Percentiles rank a stretch among this genome's conserved stretches.
These are phyloP conservation scores for Nemania sp. DNA, from an alignment of 2,329 filamentous ascomycete genomes.

Conservation along the genomic window DNA sequence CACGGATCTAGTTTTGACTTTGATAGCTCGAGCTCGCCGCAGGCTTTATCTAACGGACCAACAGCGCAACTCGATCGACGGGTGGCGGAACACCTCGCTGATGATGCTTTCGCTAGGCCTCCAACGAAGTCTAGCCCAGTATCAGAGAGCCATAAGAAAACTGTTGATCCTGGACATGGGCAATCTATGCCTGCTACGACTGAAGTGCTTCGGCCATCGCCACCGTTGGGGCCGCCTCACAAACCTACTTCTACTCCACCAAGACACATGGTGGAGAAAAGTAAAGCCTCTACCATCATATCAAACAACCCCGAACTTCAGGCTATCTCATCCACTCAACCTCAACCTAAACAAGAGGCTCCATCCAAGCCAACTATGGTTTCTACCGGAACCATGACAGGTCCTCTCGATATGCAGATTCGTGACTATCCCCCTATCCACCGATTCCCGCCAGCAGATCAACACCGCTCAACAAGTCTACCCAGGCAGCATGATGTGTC, in stretches of 20 bases:
- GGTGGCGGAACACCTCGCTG: slow-evolving; percentile 81
- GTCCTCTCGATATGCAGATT: slow-evolving; percentile 64
- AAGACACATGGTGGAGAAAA: slow-evolving; percentile 61
- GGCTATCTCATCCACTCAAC: slow-evolving; percentile 63
- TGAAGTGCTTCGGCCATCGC: slow-evolving; percentile 50
- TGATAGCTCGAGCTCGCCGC: slow-evolving; percentile 65
- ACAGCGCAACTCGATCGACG: slow-evolving; percentile 71
- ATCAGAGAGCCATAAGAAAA: slow-evolving; percentile 50
- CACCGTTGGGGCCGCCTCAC: slow-evolving; percentile 46
- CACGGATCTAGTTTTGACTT: slow-evolving; percentile 88
- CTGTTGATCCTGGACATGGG: slow-evolving; percentile 49
- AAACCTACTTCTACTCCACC: slow-evolving; percentile 57
- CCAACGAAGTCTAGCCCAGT: slow-evolving; percentile 45
- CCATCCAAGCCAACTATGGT: slow-evolving; percentile 57
- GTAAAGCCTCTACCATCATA: slow-evolving; percentile 73
- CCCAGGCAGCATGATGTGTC: slow-evolving; percentile 51
- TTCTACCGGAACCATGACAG: slow-evolving; percentile 84
- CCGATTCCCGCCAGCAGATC: slow-evolving; percentile 57
- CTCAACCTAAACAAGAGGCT: slow-evolving; percentile 50
- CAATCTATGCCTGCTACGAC: slow-evolving; percentile 44
- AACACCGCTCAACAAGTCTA: slow-evolving; percentile 56
- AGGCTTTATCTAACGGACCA: slow-evolving; percentile 50
- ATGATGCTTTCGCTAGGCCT: slow-evolving; percentile 80
- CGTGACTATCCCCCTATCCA: slow-evolving; percentile 55
- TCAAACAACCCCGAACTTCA: slow-evolving; percentile 72